A percentile compares a stretch with the other conserved stretches of the same genome.
phyloP scores from a whole-genome alignment of 371 early-diverging fungal species.

The Nematocida ironsii region DNA sequence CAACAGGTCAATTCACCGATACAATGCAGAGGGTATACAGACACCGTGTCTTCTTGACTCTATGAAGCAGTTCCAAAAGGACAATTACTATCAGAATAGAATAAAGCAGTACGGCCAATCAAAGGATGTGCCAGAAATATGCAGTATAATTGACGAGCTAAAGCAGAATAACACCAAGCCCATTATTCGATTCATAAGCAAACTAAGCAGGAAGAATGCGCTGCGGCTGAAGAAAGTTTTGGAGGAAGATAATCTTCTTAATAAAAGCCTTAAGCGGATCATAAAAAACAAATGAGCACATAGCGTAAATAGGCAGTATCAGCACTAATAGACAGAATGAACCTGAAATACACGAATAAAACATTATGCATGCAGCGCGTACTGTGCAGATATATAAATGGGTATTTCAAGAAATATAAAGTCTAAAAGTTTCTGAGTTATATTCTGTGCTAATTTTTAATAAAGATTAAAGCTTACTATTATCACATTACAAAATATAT shows the following conservation, averaged over 20 bases:
- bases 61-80: conserved; percentile 33
- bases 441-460: too few species aligned
- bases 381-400: too few species aligned
- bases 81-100: conserved; percentile 19
- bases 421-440: too few species aligned
- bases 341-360: too few species aligned
- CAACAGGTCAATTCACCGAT: conserved; percentile 40
- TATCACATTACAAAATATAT: too few species aligned
- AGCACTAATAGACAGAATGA: background rate
- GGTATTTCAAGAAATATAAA: too few species aligned
- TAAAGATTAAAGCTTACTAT: too few species aligned
- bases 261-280: background rate
- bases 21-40: conserved; percentile 9
- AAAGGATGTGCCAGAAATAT: conserved; percentile 21
- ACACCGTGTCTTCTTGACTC: background rate
- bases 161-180: conserved; percentile 20
- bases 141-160: background rate
- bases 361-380: too few species aligned
- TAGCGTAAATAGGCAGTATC: background rate
- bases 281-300: background rate
- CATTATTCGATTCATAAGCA: conserved; percentile 7
- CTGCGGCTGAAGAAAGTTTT: conserved; percentile 6
- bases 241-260: background rate
- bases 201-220: conserved; percentile 16
- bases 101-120: background rate